phyloP scores from a whole-genome alignment of 192 early-diverging fungal species.

The Coemansia sp. region DNA sequence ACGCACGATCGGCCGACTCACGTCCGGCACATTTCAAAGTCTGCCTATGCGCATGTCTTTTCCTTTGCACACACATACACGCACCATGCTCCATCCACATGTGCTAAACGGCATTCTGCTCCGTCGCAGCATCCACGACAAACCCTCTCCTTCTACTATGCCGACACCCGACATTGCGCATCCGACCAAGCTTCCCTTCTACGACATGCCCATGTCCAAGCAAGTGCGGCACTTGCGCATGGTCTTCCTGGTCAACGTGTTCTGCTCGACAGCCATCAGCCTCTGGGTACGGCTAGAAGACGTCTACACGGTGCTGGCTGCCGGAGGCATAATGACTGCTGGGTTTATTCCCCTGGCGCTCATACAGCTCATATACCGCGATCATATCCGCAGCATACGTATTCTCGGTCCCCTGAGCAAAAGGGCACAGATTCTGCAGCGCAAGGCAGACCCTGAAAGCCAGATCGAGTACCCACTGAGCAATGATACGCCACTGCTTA shows the following conservation, averaged over 20 bases:
- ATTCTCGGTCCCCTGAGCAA: constrained; percentile 35
- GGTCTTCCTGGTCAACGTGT: constrained; percentile 35
- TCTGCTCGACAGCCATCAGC: constrained; percentile 23
- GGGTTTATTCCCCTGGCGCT: constrained; percentile 37
- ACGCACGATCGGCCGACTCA: too few species aligned
- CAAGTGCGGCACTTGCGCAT: constrained; percentile 27
- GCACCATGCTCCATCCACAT: too few species aligned
- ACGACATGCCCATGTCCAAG: constrained; percentile 43
- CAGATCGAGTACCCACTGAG: constrained; percentile 40
- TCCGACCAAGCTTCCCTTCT: constrained; percentile 33
- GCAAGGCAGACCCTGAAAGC: constrained; percentile 14
- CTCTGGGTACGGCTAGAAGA: constrained; percentile 34
- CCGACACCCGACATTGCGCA: constrained; percentile 1
- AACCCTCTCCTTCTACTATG: neutral
- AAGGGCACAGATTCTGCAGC: constrained; percentile 4
- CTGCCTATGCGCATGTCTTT: neutral
- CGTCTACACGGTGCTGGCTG: constrained; percentile 28
- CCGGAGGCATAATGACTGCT: constrained; percentile 19
- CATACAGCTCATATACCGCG: constrained; percentile 27
- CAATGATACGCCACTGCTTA: constrained; percentile 29
- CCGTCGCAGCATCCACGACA: too few species aligned
- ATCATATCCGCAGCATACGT: constrained; percentile 36
- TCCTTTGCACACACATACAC: neutral
- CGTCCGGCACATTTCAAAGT: too few species aligned
- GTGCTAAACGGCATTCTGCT: neutral